phyloP scores from a whole-genome alignment of 257 asterid species.

The Solanum tacnaense region DNA sequence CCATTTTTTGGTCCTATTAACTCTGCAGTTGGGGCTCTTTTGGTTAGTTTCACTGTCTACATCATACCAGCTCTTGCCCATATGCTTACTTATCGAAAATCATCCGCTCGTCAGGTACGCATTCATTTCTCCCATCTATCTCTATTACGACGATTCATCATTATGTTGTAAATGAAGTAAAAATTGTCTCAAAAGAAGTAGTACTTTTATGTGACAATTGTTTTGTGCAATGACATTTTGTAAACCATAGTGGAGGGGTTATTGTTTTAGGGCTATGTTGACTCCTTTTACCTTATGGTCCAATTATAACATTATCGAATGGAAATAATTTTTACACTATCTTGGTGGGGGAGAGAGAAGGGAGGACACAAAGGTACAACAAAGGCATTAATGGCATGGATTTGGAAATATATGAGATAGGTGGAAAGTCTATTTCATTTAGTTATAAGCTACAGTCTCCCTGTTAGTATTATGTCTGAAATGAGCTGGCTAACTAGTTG shows the following conservation, averaged over 20 bases:
- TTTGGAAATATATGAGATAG: conserved; percentile 38
- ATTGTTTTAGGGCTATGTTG: not conserved
- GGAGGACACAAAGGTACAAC: conserved; percentile 14
- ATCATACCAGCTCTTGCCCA: conserved; percentile 83
- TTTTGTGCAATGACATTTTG: too few relatives aligned
- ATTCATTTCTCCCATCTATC: too few relatives aligned
- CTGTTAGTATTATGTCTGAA: conserved; percentile 30
- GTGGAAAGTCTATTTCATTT: conserved; percentile 68
- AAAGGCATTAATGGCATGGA: conserved; percentile 41
- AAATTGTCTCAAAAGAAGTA: not conserved
- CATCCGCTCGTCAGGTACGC: conserved; percentile 73
- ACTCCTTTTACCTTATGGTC: not conserved
- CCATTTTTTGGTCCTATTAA: conserved; percentile 94
- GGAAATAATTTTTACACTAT: not conserved
- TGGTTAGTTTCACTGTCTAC: conserved; percentile 93
- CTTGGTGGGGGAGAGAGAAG: not conserved
- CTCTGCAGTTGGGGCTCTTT: conserved; percentile 88
- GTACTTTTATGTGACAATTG: not conserved
- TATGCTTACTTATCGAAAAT: conserved; percentile 75
- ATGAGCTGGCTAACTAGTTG: conserved; percentile 39
- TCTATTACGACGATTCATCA: not conserved
- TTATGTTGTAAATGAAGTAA: not conserved
- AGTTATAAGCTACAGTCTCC: conserved; percentile 41
- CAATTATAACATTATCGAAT: not conserved
- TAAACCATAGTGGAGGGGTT: too few relatives aligned